phyloP scores from a whole-genome alignment of 2,329 filamentous ascomycete genomes.

The Colletotrichum horii region DNA sequence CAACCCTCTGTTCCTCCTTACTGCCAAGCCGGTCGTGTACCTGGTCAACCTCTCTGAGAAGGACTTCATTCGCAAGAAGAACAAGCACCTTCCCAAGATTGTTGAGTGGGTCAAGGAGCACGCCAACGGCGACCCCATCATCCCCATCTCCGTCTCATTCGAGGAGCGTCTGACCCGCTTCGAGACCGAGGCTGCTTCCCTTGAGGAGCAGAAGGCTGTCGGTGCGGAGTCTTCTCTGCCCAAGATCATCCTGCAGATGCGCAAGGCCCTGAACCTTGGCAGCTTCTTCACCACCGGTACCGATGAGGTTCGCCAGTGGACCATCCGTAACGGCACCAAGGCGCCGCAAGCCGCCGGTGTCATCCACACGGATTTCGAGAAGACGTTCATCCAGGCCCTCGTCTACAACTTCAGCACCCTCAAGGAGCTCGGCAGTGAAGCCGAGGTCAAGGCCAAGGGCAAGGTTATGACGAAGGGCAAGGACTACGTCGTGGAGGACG shows the following conservation, averaged over 20 bases:
- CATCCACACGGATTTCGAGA: slow-evolving; percentile 98
- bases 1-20: slow-evolving; percentile 93
- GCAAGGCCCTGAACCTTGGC: slow-evolving; percentile 85
- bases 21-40: slow-evolving; percentile 96
- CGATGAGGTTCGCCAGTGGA: slow-evolving; percentile 99
- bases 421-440: slow-evolving; percentile 88
- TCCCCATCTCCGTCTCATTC: slow-evolving; percentile 90
- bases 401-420: slow-evolving; percentile 88
- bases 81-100: slow-evolving; percentile 95
- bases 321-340: slow-evolving; percentile 93
- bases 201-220: slow-evolving; percentile 87
- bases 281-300: slow-evolving; percentile 97
- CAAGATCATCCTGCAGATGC: slow-evolving; percentile 93
- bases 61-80: slow-evolving; percentile 98
- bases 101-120: slow-evolving; percentile 95
- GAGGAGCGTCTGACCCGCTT: slow-evolving; percentile 90
- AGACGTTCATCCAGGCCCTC: slow-evolving; percentile 97
- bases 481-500: slow-evolving; percentile 90
- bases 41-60: slow-evolving; percentile 96
- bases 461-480: slow-evolving; percentile 99
- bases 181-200: slow-evolving; percentile 75
- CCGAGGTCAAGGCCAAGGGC: slow-evolving; percentile 87
- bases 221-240: slow-evolving; percentile 87
- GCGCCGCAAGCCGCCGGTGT: slow-evolving; percentile 97
- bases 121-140: slow-evolving; percentile 84